phyloP scores from a whole-genome alignment of 495 filamentous ascomycete species.

The Xylaria scruposa region DNA sequence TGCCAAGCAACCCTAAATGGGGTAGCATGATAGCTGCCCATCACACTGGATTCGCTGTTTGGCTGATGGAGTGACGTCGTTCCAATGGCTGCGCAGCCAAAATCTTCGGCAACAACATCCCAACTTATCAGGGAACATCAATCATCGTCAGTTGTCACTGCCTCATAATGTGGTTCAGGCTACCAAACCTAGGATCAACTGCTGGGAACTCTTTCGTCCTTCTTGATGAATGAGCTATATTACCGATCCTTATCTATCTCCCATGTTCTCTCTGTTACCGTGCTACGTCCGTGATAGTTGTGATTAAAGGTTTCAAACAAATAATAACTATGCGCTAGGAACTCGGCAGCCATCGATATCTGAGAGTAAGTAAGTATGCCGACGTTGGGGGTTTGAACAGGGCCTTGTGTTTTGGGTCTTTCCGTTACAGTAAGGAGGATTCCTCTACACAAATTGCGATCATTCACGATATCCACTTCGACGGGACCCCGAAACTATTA shows the following conservation, averaged over 20 bases:
- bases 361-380: neutral
- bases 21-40: neutral
- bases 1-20: neutral
- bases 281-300: neutral
- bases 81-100: neutral
- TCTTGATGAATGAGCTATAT: too few relatives aligned
- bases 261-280: neutral
- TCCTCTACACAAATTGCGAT: conserved; percentile 10
- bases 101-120: neutral
- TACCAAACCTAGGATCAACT: neutral
- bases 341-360: neutral
- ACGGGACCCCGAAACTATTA: conserved; percentile 4
- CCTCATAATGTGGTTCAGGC: neutral
- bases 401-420: neutral
- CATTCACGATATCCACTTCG: conserved; percentile 18
- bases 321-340: conserved; percentile 3
- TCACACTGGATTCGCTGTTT: neutral
- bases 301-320: neutral
- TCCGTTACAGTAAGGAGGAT: conserved; percentile 18
- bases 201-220: too few relatives aligned
- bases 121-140: neutral
- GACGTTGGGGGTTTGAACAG: conserved; percentile 2
- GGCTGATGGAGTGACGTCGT: conserved; percentile 18
- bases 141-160: neutral
- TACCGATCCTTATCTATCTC: neutral